These are phyloP conservation scores for Lactarius pseudohatsudake DNA, from an alignment of 768 basidiomycete genomes.

Conservation along the genomic window DNA sequence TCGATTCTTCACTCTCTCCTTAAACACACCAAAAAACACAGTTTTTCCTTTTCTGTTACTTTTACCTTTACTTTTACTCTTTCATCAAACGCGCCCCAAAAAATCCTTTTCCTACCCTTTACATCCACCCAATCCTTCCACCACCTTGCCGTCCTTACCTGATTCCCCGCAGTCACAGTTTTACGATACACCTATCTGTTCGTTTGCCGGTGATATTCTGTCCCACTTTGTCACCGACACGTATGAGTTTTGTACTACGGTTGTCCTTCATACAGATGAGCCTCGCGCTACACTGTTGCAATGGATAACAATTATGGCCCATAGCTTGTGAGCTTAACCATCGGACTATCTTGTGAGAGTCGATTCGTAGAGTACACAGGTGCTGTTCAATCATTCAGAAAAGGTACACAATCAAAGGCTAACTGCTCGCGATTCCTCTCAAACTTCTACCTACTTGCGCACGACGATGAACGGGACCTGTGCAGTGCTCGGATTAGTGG, in stretches of 20 bases:
- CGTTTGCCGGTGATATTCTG: conserved; percentile 3
- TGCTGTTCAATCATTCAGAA: background rate
- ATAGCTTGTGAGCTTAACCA: conserved; percentile 1
- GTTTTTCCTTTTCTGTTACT: background rate
- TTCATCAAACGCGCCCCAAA: conserved; percentile 11
- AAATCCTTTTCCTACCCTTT: conserved; percentile 16
- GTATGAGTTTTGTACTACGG: conserved; percentile 20
- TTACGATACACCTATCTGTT: conserved; percentile 22
- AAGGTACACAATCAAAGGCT: conserved; percentile 16
- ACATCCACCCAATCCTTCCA: conserved; percentile 27
- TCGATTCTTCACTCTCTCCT: conserved; percentile 15
- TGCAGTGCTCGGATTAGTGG: conserved; percentile 8
- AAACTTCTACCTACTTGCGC: conserved; percentile 45
- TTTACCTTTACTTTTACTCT: background rate
- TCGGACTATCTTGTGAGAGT: conserved; percentile 5
- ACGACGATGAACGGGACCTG: conserved; percentile 87
- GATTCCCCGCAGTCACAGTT: conserved; percentile 18
- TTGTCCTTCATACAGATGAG: conserved; percentile 17
- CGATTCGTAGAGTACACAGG: conserved; percentile 6
- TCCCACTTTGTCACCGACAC: conserved; percentile 8
- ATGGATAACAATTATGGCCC: conserved; percentile 28
- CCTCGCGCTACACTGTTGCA: conserved; percentile 9
- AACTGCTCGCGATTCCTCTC: background rate
- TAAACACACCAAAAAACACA: conserved; percentile 12
- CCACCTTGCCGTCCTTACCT: conserved; percentile 29